These are phyloP conservation scores for Globisporangium canariense DNA, from an alignment of 352 stramenopile genomes.

Conservation along the genomic window DNA sequence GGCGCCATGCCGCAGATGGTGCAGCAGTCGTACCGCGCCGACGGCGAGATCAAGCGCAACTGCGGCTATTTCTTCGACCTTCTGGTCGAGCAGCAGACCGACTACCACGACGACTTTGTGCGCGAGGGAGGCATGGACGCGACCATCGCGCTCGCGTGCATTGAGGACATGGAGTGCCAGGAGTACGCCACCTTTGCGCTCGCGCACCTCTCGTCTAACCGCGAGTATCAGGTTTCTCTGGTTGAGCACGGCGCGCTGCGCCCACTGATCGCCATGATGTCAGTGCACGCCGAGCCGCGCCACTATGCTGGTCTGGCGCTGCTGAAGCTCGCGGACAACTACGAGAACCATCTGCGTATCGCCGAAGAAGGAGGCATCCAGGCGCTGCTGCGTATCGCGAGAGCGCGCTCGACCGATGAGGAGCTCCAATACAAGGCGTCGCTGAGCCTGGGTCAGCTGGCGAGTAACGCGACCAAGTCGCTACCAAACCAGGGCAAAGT, in stretches of 20 bases:
- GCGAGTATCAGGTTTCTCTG: constrained; percentile 91
- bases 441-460: constrained; percentile 90
- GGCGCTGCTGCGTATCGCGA: constrained; percentile 90
- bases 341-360: constrained; percentile 96
- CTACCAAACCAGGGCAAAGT: constrained; percentile 62
- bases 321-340: constrained; percentile 98
- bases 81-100: constrained; percentile 86
- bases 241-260: constrained; percentile 89
- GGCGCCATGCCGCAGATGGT: constrained; percentile 83
- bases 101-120: constrained; percentile 91
- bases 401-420: constrained; percentile 89
- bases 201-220: constrained; percentile 93
- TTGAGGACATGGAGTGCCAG: constrained; percentile 95
- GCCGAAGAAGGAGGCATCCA: constrained; percentile 95
- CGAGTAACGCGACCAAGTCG: constrained; percentile 86
- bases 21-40: constrained; percentile 65
- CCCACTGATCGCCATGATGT: constrained; percentile 96
- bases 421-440: constrained; percentile 96
- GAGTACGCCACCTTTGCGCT: constrained; percentile 96
- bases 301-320: constrained; percentile 96
- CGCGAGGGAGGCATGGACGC: constrained; percentile 85
- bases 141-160: constrained; percentile 86
- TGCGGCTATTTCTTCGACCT: constrained; percentile 92
- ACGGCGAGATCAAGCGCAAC: constrained; percentile 91
- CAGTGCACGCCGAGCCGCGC: constrained; percentile 88